Base-by-base conservation (phyloP, 106 monocot species). In the Narthecium ossifragum region DNA sequence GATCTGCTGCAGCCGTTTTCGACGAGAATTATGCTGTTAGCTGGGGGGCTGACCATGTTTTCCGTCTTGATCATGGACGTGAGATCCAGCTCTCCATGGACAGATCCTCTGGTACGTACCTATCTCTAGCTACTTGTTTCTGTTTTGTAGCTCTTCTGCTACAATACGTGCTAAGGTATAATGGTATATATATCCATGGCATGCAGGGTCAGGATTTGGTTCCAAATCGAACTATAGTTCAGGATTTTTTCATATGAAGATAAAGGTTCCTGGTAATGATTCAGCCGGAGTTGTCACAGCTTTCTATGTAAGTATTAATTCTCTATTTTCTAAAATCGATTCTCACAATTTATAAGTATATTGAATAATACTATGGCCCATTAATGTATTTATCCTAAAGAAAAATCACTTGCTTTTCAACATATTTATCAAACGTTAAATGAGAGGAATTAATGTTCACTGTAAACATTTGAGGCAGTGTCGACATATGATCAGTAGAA, bases 51-150 rank as follows among this genome's bases (percentile, higher is more conserved):
- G 38, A 56, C 46, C 62, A 55, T 47, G 70, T 55, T 18, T 55
- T 17, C 4, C 31, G 18, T 46, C 22, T 55, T 0, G 17, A 62
- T 25, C 34, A 41, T 22, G 71, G 63, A 11, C 53, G 24, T n/a
- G 63, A 56, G 26, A 27, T 72, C n/a, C 63, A 63, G 56, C 56
- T 72, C 8, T 63, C 32, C 41, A 33, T 72, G 63, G 63, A 72
- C 25, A 46, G 50, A 23, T 13, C 32, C 10, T 57, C 63, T 18
- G 71, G 71, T 64, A 25, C 43, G 1, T 56, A 40, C 23, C 34
- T 34, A 31, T 28, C 17, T 27, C n/a, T 0, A 11, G 4, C n/a
- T 47, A 14, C 5, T 20, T 30, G 7, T 8, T 29, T 56, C 39
- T 55, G n/a, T 13, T n/a, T 55, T 6, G 14, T 25, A 27, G 21